A percentile compares a stretch with the other conserved stretches of the same genome.
Conservation (phyloP, 73 alveolate genomes). For the Tetrahymena elliotti region DNA sequence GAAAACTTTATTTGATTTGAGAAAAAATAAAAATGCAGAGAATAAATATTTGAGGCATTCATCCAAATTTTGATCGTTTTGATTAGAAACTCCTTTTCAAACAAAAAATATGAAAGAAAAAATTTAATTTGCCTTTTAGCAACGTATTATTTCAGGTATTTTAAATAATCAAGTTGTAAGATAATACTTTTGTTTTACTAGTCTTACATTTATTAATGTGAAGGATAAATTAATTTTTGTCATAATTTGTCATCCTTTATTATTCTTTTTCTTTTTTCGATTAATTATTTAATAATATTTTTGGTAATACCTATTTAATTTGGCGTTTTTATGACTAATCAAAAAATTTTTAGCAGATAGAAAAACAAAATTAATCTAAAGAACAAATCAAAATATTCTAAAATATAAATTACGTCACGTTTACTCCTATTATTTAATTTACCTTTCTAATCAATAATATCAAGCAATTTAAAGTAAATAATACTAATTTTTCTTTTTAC, state of each 20-base stretch:
- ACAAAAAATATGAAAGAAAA: too few relatives aligned
- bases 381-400: not conserved
- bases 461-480: not conserved
- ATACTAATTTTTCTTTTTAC: not conserved
- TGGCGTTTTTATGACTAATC: not conserved
- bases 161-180: not conserved
- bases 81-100: not conserved
- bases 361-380: not conserved
- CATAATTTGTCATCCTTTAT: not conserved
- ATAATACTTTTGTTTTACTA: not conserved
- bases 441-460: not conserved
- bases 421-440: not conserved
- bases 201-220: not conserved
- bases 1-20: too few relatives aligned
- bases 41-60: too few relatives aligned
- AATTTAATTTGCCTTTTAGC: too few relatives aligned
- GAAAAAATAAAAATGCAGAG: too few relatives aligned
- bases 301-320: not conserved
- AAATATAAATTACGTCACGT: not conserved
- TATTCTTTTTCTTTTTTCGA: not conserved
- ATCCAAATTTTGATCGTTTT: too few relatives aligned
- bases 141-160: not conserved
- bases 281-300: not conserved
- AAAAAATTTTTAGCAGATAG: not conserved
- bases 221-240: not conserved